Percentiles rank a stretch among this genome's conserved stretches.
phyloP scores from a whole-genome alignment of 495 filamentous ascomycete genomes.

The Parathielavia appendiculata region DNA sequence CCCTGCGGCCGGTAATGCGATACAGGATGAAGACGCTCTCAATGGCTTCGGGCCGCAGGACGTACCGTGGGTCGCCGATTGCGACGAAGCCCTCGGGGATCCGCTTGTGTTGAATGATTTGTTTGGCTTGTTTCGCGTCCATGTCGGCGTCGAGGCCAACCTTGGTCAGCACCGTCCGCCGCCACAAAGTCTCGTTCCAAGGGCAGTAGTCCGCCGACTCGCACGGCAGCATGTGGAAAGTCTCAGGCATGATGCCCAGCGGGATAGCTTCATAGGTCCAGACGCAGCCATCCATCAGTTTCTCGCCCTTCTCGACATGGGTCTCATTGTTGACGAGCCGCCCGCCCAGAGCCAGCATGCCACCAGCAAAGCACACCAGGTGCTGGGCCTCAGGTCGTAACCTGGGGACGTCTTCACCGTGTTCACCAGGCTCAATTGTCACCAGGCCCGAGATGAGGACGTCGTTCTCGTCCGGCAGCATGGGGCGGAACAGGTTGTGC shows the following conservation, averaged over 20 bases:
- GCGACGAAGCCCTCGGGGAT: conserved; percentile 62
- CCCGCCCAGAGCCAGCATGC: conserved; percentile 77
- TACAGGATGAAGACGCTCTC: conserved; percentile 69
- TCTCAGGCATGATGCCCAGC: conserved; percentile 80
- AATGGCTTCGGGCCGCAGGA: conserved; percentile 67
- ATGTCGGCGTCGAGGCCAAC: conserved; percentile 11
- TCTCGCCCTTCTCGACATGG: conserved; percentile 65
- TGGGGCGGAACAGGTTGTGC: conserved; percentile 61
- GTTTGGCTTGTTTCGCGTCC: conserved; percentile 21
- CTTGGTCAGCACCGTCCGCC: conserved; percentile 22
- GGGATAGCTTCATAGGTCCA: conserved; percentile 73
- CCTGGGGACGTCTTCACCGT: conserved; percentile 52
- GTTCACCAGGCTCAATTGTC: conserved; percentile 48
- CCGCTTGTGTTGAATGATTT: conserved; percentile 51
- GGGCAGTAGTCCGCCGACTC: conserved; percentile 52
- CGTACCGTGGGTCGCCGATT: conserved; percentile 58
- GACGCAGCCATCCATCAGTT: conserved; percentile 76
- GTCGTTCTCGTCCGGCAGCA: conserved; percentile 46
- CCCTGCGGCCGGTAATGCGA: conserved; percentile 51
- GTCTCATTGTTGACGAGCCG: conserved; percentile 59
- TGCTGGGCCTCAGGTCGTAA: conserved; percentile 42
- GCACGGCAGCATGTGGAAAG: conserved; percentile 58
- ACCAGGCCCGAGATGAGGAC: conserved; percentile 52
- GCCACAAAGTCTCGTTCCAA: conserved; percentile 63
- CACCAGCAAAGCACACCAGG: conserved; percentile 67